phyloP scores from a whole-genome alignment of 129 eudicot species.

The Glebionis coronaria region DNA sequence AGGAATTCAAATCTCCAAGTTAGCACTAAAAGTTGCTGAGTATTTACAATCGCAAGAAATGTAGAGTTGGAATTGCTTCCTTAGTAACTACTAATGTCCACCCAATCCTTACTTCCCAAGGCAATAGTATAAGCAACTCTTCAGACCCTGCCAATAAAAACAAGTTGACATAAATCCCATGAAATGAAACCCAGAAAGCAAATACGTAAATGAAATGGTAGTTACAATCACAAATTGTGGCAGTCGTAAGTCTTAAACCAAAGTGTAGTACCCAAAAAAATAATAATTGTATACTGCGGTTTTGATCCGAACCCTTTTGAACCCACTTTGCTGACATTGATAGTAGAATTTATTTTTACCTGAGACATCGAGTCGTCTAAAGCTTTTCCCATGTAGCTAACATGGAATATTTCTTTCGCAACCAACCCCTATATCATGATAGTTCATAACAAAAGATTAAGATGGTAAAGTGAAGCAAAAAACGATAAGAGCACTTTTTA shows the following conservation, averaged over 20 bases:
- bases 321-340: not conserved
- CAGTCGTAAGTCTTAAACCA: too few species aligned
- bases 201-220: too few species aligned
- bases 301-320: not conserved
- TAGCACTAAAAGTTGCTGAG: constrained; percentile 2
- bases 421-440: constrained; percentile 57
- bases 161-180: not conserved
- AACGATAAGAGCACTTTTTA: not conserved
- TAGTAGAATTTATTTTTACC: constrained; percentile 36
- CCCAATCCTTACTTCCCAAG: constrained; percentile 73
- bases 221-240: too few species aligned
- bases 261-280: too few species aligned
- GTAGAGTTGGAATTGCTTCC: constrained; percentile 12
- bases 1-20: not conserved
- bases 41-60: constrained; percentile 14
- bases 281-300: too few species aligned
- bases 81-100: constrained; percentile 64
- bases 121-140: not conserved
- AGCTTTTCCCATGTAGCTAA: constrained; percentile 83
- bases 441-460: not conserved
- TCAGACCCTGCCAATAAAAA: constrained; percentile 2
- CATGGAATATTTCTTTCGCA: constrained; percentile 85
- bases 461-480: not conserved
- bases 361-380: constrained; percentile 73
- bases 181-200: too few species aligned